Evolutionary conservation across 345 rosid genomes (phyloP), one percentile per base, ranked within the genome.

Genomic region (Leavenworthia alabamica): DNA sequence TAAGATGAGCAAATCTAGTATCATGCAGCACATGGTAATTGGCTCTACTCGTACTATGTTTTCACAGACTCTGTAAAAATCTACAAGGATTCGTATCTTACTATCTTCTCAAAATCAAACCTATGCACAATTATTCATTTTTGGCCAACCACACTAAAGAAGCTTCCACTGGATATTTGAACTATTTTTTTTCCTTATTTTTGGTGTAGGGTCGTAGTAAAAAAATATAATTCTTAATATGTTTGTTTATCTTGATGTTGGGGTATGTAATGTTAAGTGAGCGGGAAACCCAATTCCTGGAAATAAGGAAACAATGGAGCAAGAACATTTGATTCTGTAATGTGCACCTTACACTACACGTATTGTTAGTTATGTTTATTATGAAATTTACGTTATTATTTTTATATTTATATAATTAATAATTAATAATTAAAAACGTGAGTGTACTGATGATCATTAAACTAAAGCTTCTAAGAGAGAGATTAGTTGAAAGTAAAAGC

Each of bases 261-360:
- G 10, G 47, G 10, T 48, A 47, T n/a, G n/a, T 67, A 39, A 40
- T 49, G 59, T 51, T 31, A 16, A 40, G 60, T 68, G 23, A 41
- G 67, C 60, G 67, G 73, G 66, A 59, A 42, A 68, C 73, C 60
- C 45, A 41, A 31, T 22, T 68, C 66, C 61, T 24, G 39, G 52
- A 52, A 24, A 43, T 43, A 68, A 39, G 67, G 73, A 52, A 42
- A 60, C 46, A 44, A 32, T 42, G 31, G 67, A 68, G 54, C 46
- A 51, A 27, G 32, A 51, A 68, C 52, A 32, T 51, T 43, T 60
- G 31, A 49, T 60, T 60, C 28, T 49, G 11, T 20, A 29, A 67
- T 36, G 40, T 48, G 29, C 64, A 13, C 56, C 57, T 47, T 28
- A 27, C 65, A 67, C 6, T 28, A 29, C 72, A 56, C 51, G 13